Evolutionary conservation across 2,329 filamentous ascomycete species (phyloP), one percentile per base, ranked within the genome.

Genomic region (Aspergillus thermomutatus): DNA sequence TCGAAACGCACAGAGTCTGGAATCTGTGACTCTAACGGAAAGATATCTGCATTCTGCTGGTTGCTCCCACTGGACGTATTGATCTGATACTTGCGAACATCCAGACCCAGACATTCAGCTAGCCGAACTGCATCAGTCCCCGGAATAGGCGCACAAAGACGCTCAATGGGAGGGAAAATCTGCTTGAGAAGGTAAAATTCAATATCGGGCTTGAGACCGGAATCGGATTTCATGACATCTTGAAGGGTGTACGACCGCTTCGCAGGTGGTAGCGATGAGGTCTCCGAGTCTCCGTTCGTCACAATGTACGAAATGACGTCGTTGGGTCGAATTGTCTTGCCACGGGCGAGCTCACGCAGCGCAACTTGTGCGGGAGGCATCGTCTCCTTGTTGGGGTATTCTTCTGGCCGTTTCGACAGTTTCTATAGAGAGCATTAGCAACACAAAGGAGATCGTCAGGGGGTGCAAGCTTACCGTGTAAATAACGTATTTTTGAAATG

Each of bases 341-440:
- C 94, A 57, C 90, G 87, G 17, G 90, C 88, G 57, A 96, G 84
- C 62, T 96, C 91, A 43, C 92, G 88, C 23, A 97, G 82, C 7
- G 94, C 94, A 6, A 99, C 94, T 72, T 99, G 94, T 1, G 96
- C 93, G 56, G 96, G 93, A 3, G 94, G 94, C 94, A 99, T 97
- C 43, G 87, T 90, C 71, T 93, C 91, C 53, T 88, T 90, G 70
- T 97, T 96, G 53, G 93, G 93, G 68, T 99, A 99, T 61, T 97
- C 92, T 61, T 88, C 88, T 2, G 94, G 94, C 34, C 88, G 85
- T 73, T 99, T 99, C 64, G 94, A 94, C 55, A 99, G 89, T 80
- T 97, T 95, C 79, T 81, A 55, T 49, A 28, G 17, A 47, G 43
- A 48, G 2, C 48, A 53, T 72, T 59, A 70, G 66, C 43, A 41